These are phyloP conservation scores for Maudiozyma humilis DNA, from an alignment of 1,139 yeast species.

Conservation along the genomic window DNA sequence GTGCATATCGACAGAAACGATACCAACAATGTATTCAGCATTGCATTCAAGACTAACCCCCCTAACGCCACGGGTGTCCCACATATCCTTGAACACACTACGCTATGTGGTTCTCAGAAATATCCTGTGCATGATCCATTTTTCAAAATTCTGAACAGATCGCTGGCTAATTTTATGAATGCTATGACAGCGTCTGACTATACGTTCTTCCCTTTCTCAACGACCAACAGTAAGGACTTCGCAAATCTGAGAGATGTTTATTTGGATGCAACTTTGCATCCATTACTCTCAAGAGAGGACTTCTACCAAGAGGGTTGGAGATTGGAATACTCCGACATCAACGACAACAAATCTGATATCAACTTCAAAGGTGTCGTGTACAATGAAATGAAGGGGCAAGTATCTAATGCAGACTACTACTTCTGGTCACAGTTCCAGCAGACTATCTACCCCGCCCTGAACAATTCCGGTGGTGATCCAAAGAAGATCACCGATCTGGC, in stretches of 20 bases:
- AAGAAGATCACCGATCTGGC: slow-evolving; percentile 60
- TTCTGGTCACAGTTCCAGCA: slow-evolving; percentile 80
- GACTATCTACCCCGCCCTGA: slow-evolving; percentile 72
- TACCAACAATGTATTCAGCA: slow-evolving; percentile 81
- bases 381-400: slow-evolving; percentile 98
- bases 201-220: slow-evolving; percentile 92
- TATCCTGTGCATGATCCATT: slow-evolving; percentile 96
- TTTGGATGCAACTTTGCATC: slow-evolving; percentile 78
- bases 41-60: slow-evolving; percentile 89
- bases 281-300: slow-evolving; percentile 69
- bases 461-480: slow-evolving; percentile 96
- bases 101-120: slow-evolving; percentile 83
- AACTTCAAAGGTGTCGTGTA: slow-evolving; percentile 91
- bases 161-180: slow-evolving; percentile 90
- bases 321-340: slow-evolving; percentile 59
- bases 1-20: slow-evolving; percentile 73
- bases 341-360: slow-evolving; percentile 52
- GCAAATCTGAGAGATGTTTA: slow-evolving; percentile 81
- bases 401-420: slow-evolving; percentile 78
- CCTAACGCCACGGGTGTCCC: slow-evolving; percentile 93
- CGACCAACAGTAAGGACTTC: slow-evolving; percentile 78
- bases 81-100: slow-evolving; percentile 90
- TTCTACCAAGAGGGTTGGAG: slow-evolving; percentile 98
- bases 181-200: slow-evolving; percentile 98
- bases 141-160: slow-evolving; percentile 88